Evolutionary conservation across 495 filamentous ascomycete species (phyloP).

Genomic region (Chaetomidium leptoderma): DNA sequence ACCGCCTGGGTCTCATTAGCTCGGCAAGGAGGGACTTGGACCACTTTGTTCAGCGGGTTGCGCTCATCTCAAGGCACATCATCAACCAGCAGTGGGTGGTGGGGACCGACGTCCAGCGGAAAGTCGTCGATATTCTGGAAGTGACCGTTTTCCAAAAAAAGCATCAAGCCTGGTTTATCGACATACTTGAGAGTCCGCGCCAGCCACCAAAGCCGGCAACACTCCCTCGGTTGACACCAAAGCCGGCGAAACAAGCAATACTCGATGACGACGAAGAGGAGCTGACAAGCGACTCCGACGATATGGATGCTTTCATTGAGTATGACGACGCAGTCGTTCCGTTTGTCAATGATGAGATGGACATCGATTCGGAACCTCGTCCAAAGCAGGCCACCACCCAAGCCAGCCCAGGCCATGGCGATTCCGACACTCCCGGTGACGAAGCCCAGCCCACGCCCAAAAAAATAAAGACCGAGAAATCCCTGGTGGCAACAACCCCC

Average conservation of each 20-base stretch:
- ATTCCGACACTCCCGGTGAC: background rate
- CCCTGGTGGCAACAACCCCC: conserved; percentile 6
- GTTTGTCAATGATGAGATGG: conserved; percentile 15
- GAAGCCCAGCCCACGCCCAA: background rate
- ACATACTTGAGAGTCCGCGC: conserved; percentile 44
- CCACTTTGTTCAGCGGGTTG: conserved; percentile 46
- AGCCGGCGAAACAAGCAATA: conserved; percentile 15
- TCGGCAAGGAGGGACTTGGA: conserved; percentile 14
- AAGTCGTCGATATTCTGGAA: conserved; percentile 53
- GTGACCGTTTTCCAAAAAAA: conserved; percentile 56
- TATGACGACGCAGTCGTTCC: conserved; percentile 22
- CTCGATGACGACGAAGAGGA: conserved; percentile 41
- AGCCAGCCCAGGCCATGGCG: background rate
- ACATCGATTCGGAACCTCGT: conserved; percentile 11
- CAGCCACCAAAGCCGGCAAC: conserved; percentile 47
- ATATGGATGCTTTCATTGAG: conserved; percentile 42
- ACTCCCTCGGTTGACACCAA: conserved; percentile 27
- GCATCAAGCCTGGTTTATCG: conserved; percentile 51
- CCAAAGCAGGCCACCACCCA: background rate
- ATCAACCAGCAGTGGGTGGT: conserved; percentile 47
- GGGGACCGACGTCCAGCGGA: conserved; percentile 43
- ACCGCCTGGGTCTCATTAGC: conserved; percentile 24
- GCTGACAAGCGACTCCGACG: conserved; percentile 44
- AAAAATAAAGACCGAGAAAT: conserved; percentile 11
- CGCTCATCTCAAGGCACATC: conserved; percentile 49